A percentile compares a stretch with the other conserved stretches of the same genome.
phyloP scores from a whole-genome alignment of 2,329 filamentous ascomycete genomes.

The Penicillium sp. region DNA sequence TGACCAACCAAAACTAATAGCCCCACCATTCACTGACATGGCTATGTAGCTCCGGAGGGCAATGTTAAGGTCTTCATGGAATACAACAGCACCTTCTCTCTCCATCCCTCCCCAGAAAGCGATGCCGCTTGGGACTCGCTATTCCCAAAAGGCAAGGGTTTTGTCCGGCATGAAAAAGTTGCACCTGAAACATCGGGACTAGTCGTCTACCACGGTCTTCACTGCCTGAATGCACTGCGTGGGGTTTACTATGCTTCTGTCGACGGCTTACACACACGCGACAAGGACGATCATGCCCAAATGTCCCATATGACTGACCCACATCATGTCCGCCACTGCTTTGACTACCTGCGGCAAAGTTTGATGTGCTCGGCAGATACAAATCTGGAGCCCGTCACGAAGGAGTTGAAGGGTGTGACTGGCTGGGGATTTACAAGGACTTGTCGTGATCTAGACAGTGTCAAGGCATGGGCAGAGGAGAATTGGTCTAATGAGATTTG shows the following conservation, averaged over 20 bases:
- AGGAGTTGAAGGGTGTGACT: not conserved
- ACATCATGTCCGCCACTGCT: slow-evolving; percentile 1
- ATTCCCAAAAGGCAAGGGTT: not conserved
- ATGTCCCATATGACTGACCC: not conserved
- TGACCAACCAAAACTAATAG: no score
- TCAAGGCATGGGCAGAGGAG: not conserved
- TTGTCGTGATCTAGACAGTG: slow-evolving; percentile 1
- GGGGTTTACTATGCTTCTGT: not conserved
- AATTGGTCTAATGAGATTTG: not conserved
- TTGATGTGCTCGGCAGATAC: slow-evolving; percentile 4
- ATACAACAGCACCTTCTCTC: not conserved
- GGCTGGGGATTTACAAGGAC: not conserved
- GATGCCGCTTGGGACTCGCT: slow-evolving; percentile 1
- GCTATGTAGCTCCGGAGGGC: not conserved
- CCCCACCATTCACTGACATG: not conserved
- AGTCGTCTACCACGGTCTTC: slow-evolving; percentile 1
- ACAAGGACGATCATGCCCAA: not conserved
- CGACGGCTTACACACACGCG: not conserved
- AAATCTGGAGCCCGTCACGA: not conserved
- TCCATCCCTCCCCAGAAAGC: not conserved
- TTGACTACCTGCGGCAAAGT: slow-evolving; percentile 3
- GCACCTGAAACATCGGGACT: not conserved
- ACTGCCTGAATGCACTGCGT: slow-evolving; percentile 2
- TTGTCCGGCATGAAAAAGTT: not conserved
- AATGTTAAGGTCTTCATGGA: not conserved